phyloP scores from a whole-genome alignment of 2,329 filamentous ascomycete genomes.

The Aureobasidium melanogenum region DNA sequence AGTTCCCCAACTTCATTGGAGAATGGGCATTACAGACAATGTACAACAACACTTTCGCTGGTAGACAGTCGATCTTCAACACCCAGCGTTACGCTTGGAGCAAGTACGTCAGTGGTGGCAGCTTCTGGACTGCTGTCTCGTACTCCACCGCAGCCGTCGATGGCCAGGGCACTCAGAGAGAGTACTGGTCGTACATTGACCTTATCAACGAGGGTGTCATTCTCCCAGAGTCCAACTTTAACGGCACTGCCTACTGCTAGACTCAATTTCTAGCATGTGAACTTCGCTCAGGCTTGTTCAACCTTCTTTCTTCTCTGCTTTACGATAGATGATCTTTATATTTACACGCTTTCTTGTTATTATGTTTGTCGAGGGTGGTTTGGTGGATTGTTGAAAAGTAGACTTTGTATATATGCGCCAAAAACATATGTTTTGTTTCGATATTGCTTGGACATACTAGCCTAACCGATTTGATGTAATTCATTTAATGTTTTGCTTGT shows the following conservation, averaged over 20 bases:
- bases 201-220: slow-evolving; percentile 13
- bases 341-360: neutral
- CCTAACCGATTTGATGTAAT: no score
- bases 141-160: slow-evolving; percentile 11
- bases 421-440: neutral
- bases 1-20: slow-evolving; percentile 23
- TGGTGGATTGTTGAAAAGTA: neutral
- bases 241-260: slow-evolving; percentile 13
- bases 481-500: no score
- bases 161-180: slow-evolving; percentile 15
- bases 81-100: slow-evolving; percentile 26
- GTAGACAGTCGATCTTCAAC: slow-evolving; percentile 23
- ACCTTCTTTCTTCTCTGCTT: neutral
- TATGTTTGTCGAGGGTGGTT: neutral
- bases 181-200: slow-evolving; percentile 16
- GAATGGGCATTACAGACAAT: slow-evolving; percentile 24
- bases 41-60: slow-evolving; percentile 23
- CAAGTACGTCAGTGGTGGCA: slow-evolving; percentile 25
- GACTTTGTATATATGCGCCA: neutral
- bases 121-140: slow-evolving; percentile 19
- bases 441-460: no score
- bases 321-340: neutral
- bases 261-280: neutral
- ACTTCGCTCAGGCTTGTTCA: no score
- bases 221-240: slow-evolving; percentile 3